These are phyloP conservation scores for Chalciporus chontae DNA, from an alignment of 768 basidiomycete species.

Conservation along the genomic window DNA sequence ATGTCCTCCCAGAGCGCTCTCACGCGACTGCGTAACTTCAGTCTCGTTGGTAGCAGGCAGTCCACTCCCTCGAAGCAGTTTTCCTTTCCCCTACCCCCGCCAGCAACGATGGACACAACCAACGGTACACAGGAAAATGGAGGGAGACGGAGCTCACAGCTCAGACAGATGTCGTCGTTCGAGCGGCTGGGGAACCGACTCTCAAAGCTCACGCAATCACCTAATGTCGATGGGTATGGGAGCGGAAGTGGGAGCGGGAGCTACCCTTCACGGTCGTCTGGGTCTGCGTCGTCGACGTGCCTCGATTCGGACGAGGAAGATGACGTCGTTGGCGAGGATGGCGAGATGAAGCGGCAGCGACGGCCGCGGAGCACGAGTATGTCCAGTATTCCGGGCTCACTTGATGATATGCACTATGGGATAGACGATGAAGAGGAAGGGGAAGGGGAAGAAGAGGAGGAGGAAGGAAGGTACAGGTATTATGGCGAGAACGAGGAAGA, in stretches of 20 bases:
- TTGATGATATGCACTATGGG: slow-evolving; percentile 60
- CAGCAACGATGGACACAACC: slow-evolving; percentile 15
- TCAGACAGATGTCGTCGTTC: slow-evolving; percentile 74
- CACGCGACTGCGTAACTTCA: slow-evolving; percentile 73
- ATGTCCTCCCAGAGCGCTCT: slow-evolving; percentile 70
- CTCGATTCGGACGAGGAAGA: slow-evolving; percentile 49
- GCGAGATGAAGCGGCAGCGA: slow-evolving; percentile 36
- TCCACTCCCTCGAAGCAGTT: slow-evolving; percentile 23
- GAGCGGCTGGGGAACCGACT: slow-evolving; percentile 65
- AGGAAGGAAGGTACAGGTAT: slow-evolving; percentile 31
- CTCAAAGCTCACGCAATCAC: slow-evolving; percentile 43
- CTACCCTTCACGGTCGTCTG: slow-evolving; percentile 52
- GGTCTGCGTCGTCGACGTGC: slow-evolving; percentile 47
- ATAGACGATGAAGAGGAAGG: slow-evolving; percentile 50
- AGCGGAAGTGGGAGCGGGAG: slow-evolving; percentile 43
- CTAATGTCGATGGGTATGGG: slow-evolving; percentile 26
- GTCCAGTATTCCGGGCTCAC: slow-evolving; percentile 84
- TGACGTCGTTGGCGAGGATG: slow-evolving; percentile 34
- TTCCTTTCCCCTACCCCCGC: slow-evolving; percentile 23
- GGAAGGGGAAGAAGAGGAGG: slow-evolving; percentile 25
- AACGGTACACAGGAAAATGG: slow-evolving; percentile 1
- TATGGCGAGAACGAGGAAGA: slow-evolving; percentile 52
- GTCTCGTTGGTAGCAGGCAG: slow-evolving; percentile 56
- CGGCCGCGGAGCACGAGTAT: slow-evolving; percentile 57
- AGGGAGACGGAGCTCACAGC: slow-evolving; percentile 38